Conservation (phyloP, 257 asterid genomes). For the Solanum sejunctum region DNA sequence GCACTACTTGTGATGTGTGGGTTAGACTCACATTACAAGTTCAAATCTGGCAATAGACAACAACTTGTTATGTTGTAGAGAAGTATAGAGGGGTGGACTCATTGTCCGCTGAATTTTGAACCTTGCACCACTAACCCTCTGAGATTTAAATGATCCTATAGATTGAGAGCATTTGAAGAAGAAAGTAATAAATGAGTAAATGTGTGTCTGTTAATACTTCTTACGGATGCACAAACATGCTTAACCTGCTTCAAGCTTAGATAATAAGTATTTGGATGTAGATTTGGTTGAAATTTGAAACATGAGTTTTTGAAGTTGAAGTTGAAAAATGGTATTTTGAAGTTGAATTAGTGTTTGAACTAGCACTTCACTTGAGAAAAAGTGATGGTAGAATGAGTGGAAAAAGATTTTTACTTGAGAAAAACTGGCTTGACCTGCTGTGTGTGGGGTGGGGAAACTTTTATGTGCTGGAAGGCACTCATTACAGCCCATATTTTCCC, state of each 20-base stretch:
- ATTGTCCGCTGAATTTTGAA: neutral
- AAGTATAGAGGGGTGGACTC: neutral
- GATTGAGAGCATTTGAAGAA: neutral
- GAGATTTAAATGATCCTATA: neutral
- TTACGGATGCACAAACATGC: neutral
- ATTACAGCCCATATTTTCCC: neutral
- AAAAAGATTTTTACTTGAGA: neutral
- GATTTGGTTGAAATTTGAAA: neutral
- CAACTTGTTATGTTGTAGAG: neutral
- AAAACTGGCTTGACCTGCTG: neutral
- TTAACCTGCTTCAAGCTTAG: neutral
- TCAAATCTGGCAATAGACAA: neutral
- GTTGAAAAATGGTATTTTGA: neutral
- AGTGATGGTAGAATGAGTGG: neutral
- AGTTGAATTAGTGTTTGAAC: neutral
- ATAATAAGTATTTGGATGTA: neutral
- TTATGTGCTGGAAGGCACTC: neutral
- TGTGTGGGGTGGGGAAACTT: neutral
- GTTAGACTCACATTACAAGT: neutral
- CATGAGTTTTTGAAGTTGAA: neutral
- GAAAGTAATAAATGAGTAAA: neutral
- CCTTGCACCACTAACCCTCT: neutral
- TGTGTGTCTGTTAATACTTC: neutral
- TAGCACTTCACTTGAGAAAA: neutral
- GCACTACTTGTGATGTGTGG: neutral